A percentile compares a stretch with the other conserved stretches of the same genome.
Evolutionary conservation across 2,329 filamentous ascomycete genomes (phyloP).

Genomic region (Colletotrichum acutatum): DNA sequence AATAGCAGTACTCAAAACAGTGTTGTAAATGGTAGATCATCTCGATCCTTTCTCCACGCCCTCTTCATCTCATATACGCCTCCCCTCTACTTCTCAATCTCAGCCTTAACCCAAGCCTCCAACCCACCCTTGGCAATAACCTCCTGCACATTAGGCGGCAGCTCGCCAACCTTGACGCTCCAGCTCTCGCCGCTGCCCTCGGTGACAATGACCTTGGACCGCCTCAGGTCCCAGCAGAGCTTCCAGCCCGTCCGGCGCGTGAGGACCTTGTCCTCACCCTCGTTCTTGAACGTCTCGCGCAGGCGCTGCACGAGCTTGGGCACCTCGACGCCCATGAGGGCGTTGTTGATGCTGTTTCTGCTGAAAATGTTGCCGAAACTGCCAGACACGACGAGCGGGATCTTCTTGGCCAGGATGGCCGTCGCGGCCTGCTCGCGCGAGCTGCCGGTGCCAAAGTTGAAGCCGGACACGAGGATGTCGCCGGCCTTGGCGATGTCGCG

Average conservation of each 20-base stretch:
- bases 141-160: conserved; percentile 88
- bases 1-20: conserved; percentile 1
- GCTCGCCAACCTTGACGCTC: conserved; percentile 84
- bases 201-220: conserved; percentile 76
- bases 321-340: conserved; percentile 77
- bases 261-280: conserved; percentile 60
- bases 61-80: background rate
- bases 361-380: conserved; percentile 88
- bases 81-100: conserved; percentile 57
- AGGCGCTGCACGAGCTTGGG: conserved; percentile 74
- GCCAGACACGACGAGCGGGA: conserved; percentile 82
- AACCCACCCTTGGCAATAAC: conserved; percentile 83
- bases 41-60: background rate
- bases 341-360: conserved; percentile 84
- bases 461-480: conserved; percentile 87
- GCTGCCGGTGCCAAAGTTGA: conserved; percentile 88
- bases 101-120: conserved; percentile 83
- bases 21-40: background rate
- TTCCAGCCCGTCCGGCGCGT: conserved; percentile 86
- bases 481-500: conserved; percentile 68
- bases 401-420: conserved; percentile 82
- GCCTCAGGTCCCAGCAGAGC: conserved; percentile 81
- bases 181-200: conserved; percentile 76
- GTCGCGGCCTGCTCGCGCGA: conserved; percentile 91
- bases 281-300: conserved; percentile 66